Percentiles rank a stretch among this genome's conserved stretches.
phyloP scores from a whole-genome alignment of 305 asterid species.

The Andrographis paniculata region DNA sequence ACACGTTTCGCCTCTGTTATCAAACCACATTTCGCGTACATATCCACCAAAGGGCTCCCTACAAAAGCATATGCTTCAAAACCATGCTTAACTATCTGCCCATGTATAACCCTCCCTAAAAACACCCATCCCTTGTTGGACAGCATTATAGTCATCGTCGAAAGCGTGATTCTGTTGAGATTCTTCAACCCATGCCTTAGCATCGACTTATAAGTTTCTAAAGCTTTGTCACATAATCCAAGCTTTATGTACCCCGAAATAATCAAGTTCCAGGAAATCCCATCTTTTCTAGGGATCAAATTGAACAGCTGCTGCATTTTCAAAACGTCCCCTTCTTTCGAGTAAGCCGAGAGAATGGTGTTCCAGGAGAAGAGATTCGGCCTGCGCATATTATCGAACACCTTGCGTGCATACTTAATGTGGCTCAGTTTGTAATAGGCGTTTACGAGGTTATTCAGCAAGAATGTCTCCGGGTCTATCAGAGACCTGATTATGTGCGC shows the following conservation, averaged over 20 bases:
- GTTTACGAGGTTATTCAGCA: conserved; percentile 59
- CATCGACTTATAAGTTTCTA: conserved; percentile 66
- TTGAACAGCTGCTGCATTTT: conserved; percentile 41
- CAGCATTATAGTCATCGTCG: conserved; percentile 50
- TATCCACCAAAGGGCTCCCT: conserved; percentile 80
- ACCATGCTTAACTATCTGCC: conserved; percentile 71
- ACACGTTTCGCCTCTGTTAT: conserved; percentile 53
- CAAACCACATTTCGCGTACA: conserved; percentile 74
- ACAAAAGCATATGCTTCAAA: conserved; percentile 60
- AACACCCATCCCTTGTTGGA: conserved; percentile 54
- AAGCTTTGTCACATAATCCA: conserved; percentile 43
- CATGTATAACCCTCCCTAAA: conserved; percentile 67
- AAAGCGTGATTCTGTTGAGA: conserved; percentile 67
- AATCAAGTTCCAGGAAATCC: conserved; percentile 81
- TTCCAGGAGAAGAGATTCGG: conserved; percentile 84
- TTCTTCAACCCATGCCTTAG: conserved; percentile 39
- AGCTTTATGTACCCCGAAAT: conserved; percentile 61
- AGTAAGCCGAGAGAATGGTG: conserved; percentile 64
- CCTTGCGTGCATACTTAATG: conserved; percentile 43
- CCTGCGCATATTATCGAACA: conserved; percentile 63
- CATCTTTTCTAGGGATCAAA: conserved; percentile 62
- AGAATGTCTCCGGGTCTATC: conserved; percentile 52
- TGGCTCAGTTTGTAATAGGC: conserved; percentile 37
- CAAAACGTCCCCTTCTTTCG: conserved; percentile 40
- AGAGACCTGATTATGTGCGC: conserved; percentile 50